These are phyloP conservation scores for Verbascum thapsus DNA, from an alignment of 257 asterid genomes.

Conservation along the genomic window DNA sequence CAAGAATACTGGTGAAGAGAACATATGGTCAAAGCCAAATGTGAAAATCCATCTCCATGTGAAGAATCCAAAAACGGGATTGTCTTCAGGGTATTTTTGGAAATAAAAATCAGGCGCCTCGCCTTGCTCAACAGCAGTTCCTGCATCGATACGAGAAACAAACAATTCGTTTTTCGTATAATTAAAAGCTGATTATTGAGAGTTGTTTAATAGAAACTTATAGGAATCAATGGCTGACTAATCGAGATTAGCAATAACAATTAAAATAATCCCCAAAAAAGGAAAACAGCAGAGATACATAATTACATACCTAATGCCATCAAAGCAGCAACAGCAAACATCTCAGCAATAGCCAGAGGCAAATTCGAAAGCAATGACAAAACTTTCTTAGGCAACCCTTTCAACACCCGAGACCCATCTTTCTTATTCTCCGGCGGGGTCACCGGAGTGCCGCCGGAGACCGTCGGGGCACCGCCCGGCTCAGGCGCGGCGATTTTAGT, in stretches of 20 bases:
- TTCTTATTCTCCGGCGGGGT: constrained; percentile 36
- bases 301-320: constrained; percentile 77
- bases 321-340: constrained; percentile 73
- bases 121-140: constrained; percentile 75
- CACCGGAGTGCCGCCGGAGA: constrained; percentile 45
- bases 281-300: background rate
- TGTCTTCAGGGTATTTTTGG: constrained; percentile 62
- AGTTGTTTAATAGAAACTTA: background rate
- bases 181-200: background rate
- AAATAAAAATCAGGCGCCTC: constrained; percentile 70
- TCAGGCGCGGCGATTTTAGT: constrained; percentile 48
- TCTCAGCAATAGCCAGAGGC: constrained; percentile 82
- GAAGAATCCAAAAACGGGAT: constrained; percentile 69
- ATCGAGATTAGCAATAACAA: no score
- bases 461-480: constrained; percentile 61
- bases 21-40: constrained; percentile 89
- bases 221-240: constrained; percentile 8
- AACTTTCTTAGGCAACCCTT: constrained; percentile 50
- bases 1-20: constrained; percentile 74
- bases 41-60: constrained; percentile 87
- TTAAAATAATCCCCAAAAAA: background rate
- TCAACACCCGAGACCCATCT: constrained; percentile 37
- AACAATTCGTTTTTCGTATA: constrained; percentile 7
- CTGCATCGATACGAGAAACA: constrained; percentile 36
- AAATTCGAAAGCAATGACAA: constrained; percentile 65